phyloP scores from a whole-genome alignment of 805 yeast genomes.

The Jamesozyma spencerorum region DNA sequence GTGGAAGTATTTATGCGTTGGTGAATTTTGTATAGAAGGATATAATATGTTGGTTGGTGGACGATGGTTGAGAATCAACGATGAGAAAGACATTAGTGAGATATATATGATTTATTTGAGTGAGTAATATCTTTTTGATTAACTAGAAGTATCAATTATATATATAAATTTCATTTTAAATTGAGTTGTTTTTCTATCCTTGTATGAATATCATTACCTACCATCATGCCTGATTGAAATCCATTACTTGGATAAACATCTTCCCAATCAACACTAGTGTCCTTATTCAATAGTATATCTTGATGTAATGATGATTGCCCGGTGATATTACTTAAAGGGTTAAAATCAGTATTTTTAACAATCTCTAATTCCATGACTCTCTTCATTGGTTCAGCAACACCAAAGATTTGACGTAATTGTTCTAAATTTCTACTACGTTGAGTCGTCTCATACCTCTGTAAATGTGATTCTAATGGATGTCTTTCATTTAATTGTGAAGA shows the following conservation, averaged over 20 bases:
- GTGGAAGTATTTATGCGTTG: too few relatives aligned
- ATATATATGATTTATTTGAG: too few relatives aligned
- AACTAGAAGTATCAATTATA: too few relatives aligned
- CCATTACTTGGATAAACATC: slow-evolving; percentile 59
- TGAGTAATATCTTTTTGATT: too few relatives aligned
- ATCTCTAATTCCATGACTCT: slow-evolving; percentile 81
- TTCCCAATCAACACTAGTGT: slow-evolving; percentile 82
- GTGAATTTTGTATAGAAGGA: too few relatives aligned
- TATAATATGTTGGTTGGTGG: too few relatives aligned
- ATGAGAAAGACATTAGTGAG: too few relatives aligned
- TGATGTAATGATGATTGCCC: slow-evolving; percentile 41
- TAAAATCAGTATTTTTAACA: slow-evolving; percentile 59
- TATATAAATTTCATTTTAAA: slow-evolving; percentile 22
- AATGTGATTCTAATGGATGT: slow-evolving; percentile 78
- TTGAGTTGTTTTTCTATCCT: slow-evolving; percentile 63
- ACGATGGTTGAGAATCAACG: too few relatives aligned
- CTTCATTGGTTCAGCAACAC: slow-evolving; percentile 88
- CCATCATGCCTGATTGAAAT: slow-evolving; percentile 32
- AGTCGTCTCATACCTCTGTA: slow-evolving; percentile 71
- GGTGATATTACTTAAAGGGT: slow-evolving; percentile 46
- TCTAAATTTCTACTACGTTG: slow-evolving; percentile 65
- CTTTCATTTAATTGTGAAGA: slow-evolving; percentile 58
- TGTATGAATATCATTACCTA: slow-evolving; percentile 50
- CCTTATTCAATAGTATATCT: slow-evolving; percentile 74
- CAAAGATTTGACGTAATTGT: slow-evolving; percentile 72